These are phyloP conservation scores for Ceratobasidium sp. DNA, from an alignment of 1,284 basidiomycete species.

Conservation along the genomic window DNA sequence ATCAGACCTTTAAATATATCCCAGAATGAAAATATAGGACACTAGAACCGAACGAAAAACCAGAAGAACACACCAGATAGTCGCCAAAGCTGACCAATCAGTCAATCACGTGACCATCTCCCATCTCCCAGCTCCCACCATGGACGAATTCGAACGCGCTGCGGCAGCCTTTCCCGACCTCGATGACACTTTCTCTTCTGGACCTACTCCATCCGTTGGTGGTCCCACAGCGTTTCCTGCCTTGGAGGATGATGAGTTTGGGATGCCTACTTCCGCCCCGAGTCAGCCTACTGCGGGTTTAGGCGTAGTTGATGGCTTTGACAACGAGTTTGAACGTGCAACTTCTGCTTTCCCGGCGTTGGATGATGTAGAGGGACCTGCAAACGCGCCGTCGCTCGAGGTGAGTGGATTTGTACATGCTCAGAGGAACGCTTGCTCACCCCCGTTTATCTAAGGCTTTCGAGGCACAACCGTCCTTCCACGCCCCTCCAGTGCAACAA, in stretches of 20 bases:
- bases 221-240: conserved; percentile 28
- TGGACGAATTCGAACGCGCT: conserved; percentile 78
- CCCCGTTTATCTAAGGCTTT: conserved; percentile 48
- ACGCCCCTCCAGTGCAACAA: conserved; percentile 50
- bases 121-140: conserved; percentile 23
- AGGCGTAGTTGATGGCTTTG: too few relatives aligned
- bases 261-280: neutral
- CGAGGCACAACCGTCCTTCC: conserved; percentile 56
- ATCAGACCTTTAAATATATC: too few relatives aligned
- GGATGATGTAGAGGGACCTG: conserved; percentile 66
- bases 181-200: conserved; percentile 59
- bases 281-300: conserved; percentile 52
- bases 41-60: too few relatives aligned
- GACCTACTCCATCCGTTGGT: neutral
- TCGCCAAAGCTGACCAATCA: too few relatives aligned
- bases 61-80: too few relatives aligned
- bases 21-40: too few relatives aligned
- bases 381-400: conserved; percentile 54
- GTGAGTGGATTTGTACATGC: conserved; percentile 1
- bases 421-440: conserved; percentile 56
- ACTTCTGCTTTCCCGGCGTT: conserved; percentile 88
- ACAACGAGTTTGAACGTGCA: conserved; percentile 75
- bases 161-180: conserved; percentile 89
- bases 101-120: neutral
- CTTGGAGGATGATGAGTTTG: conserved; percentile 35